Evolutionary conservation across 352 stramenopile species (phyloP), one percentile per base, ranked within the genome.

Genomic region (Phytophthora pinifolia): DNA sequence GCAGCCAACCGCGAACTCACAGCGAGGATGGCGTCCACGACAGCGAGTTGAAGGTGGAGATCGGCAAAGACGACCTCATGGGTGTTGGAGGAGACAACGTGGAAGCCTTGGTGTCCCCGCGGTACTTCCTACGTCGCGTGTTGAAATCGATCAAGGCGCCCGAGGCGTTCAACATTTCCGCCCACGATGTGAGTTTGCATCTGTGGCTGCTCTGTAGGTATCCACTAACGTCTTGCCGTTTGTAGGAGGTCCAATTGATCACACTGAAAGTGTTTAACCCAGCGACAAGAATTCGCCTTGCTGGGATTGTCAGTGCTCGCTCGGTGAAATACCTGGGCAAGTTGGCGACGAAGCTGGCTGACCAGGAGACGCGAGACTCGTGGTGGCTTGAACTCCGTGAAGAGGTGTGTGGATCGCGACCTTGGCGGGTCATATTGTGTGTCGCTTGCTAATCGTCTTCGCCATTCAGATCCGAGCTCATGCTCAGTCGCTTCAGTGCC

Each of bases 331-430:
- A 94, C 58, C 49, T 97, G 10, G 86, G 89, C 6, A 91, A 93
- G 51, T 73, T 99, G 25, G 94, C 94, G 6, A 97, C 91, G 5
- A 99, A 98, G 46, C 65, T 99, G 7, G 96, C 89, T 0, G 97
- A 99, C 69, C 96, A 98, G 56, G 96, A 99, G 59, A 98, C 96
- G 1, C 73, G 97, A 54, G 97, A 99, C 62, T 96, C 91, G 13
- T 99, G 97, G 97, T 99, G 97, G 97, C 84, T 91, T 17, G 96
- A 99, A 61, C 77, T 99, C 6, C 81, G 97, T 27, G 96, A 98
- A 77, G 96, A 99, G 73, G 84, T 92, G 39, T 7, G 47, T 41
- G 22, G 4, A 27, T 35, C 14, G 18, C 13, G 12, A 34, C 30
- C 34, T 35, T 32, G 14, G 17, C 13, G n/a, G 8, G 22, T 32